Percentiles rank a stretch among this genome's conserved stretches.
These are phyloP conservation scores for Cenococcum geophilum DNA, from an alignment of 495 filamentous ascomycete species.

Conservation along the genomic window DNA sequence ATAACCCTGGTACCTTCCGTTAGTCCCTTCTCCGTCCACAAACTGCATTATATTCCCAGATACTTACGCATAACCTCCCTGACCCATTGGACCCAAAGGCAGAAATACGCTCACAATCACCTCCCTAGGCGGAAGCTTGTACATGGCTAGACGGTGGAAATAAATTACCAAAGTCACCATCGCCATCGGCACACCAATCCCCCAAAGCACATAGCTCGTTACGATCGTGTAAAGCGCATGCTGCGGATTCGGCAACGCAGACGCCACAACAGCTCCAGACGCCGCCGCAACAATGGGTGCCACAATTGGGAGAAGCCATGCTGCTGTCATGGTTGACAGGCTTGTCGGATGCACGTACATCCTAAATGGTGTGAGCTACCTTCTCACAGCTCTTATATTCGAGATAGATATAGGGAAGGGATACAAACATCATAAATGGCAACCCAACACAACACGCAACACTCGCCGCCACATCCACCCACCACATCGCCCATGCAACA, in stretches of 20 bases:
- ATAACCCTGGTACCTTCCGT: conserved; percentile 36
- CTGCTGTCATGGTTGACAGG: conserved; percentile 50
- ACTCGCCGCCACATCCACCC: conserved; percentile 50
- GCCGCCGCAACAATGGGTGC: conserved; percentile 53
- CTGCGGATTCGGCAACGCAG: conserved; percentile 45
- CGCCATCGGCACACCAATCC: conserved; percentile 52
- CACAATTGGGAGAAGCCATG: conserved; percentile 57
- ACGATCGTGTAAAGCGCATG: conserved; percentile 54
- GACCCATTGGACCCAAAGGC: conserved; percentile 55
- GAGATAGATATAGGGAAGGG: conserved; percentile 2
- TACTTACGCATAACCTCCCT: conserved; percentile 49
- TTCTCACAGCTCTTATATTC: too few species aligned
- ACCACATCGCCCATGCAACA: conserved; percentile 51
- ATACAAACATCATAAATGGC: conserved; percentile 51
- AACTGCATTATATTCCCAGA: background rate
- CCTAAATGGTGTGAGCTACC: conserved; percentile 15
- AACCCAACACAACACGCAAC: conserved; percentile 47
- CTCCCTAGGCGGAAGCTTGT: conserved; percentile 52
- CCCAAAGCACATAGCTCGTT: conserved; percentile 54
- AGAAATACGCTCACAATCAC: conserved; percentile 58
- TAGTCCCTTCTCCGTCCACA: background rate
- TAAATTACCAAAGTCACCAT: conserved; percentile 54
- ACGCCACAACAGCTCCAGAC: conserved; percentile 52
- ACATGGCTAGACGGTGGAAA: conserved; percentile 52
- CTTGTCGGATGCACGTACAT: conserved; percentile 37